Base-by-base conservation (phyloP, 306 rosid genomes). In the Casuarina equisetifolia region DNA sequence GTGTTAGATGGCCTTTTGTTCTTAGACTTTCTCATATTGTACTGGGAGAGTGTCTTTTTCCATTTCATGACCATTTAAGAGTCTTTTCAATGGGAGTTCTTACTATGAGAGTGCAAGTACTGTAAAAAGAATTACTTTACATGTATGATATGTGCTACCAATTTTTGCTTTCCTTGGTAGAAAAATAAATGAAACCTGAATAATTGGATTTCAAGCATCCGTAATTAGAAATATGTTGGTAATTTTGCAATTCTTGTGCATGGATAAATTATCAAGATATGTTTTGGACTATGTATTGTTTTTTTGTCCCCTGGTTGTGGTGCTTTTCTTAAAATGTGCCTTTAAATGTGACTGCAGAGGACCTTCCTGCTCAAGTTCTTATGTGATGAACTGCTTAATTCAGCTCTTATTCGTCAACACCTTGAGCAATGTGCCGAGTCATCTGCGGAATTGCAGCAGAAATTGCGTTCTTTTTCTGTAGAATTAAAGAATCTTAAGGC, bases 401-500 rank as follows among this genome's bases (percentile, higher is more conserved):
- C 98, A 55, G 76, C 90, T 70, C 86, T 90, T 59, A 79, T 88
- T 66, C 96, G 84, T 58, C 99, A 91, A 79, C 98, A 96, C 86
- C 93, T 96, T 80, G 99, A 96, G 85, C 96, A 91, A 20, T 96
- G 96, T 89, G 76, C 91, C 9, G 98, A 96, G 86, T 71, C 85
- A 66, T 88, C 96, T 0, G 83, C 74, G 52, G 98, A 96, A 74
- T 90, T 90, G 82, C 96, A 91, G 85, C 99, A 96, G 79, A 96
- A 91, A 62, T 79, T 92, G 88, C 99, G 98, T 39, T 76, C 90
- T 0, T 85, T 78, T 46, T 82, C 88, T 75, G 85, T 51, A 13
- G 99, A 96, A 82, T 96, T 93, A 97, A 96, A 93, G 83, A 88
- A 59, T 80, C 97, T 96, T 78, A 96, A 91, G 85, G 82, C 73